These are phyloP conservation scores for Pleodorina starrii DNA, from an alignment of 139 green algal species.

Conservation along the genomic window DNA sequence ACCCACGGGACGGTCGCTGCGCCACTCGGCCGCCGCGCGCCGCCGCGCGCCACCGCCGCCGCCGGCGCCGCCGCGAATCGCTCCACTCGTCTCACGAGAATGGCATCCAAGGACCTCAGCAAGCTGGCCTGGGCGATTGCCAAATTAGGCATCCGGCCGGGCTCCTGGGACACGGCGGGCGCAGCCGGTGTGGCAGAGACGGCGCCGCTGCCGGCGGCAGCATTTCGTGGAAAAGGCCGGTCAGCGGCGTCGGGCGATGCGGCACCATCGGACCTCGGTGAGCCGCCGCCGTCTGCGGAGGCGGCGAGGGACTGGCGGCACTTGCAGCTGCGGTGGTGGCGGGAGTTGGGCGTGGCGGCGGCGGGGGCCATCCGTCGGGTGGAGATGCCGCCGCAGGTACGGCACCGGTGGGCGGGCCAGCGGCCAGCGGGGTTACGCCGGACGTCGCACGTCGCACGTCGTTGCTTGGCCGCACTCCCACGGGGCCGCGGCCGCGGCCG, in stretches of 20 bases:
- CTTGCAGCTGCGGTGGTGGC: constrained; percentile 7
- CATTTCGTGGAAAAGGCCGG: no score
- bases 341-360: background rate
- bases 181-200: background rate
- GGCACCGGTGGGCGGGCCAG: no score
- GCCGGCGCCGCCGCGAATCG: background rate
- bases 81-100: background rate
- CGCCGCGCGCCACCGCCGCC: no score
- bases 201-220: background rate
- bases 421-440: no score
- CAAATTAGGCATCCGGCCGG: background rate
- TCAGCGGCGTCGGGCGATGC: background rate
- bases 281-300: background rate
- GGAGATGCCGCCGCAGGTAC: constrained; percentile 10
- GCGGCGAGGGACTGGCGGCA: background rate
- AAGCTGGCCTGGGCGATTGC: constrained; percentile 31
- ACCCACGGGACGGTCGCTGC: constrained; percentile 11
- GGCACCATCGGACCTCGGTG: background rate
- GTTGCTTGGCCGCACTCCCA: no score
- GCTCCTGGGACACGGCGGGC: background rate
- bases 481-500: no score
- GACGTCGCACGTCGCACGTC: no score
- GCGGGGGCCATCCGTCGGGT: background rate
- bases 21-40: background rate
- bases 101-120: background rate